Evolutionary conservation across 768 basidiomycete genomes (phyloP).

Genomic region (Boletus vinaceobasis): DNA sequence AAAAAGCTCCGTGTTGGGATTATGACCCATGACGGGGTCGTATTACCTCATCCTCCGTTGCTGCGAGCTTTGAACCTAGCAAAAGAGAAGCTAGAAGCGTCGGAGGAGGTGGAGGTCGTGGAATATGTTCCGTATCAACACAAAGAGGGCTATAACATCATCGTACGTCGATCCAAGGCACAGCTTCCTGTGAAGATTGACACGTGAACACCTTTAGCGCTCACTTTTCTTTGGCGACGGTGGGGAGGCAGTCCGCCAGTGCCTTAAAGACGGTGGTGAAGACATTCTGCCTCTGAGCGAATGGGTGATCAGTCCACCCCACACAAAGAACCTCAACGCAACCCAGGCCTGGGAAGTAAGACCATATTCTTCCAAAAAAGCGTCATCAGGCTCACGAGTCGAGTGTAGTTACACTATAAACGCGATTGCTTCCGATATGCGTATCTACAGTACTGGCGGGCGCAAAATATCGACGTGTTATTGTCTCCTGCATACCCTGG

Average conservation of each 20-base stretch:
- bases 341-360: slow-evolving; percentile 31
- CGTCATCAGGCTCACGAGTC: not conserved
- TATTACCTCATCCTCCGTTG: slow-evolving; percentile 41
- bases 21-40: slow-evolving; percentile 36
- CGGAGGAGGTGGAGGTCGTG: slow-evolving; percentile 34
- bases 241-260: slow-evolving; percentile 26
- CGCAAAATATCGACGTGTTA: slow-evolving; percentile 38
- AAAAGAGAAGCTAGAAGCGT: slow-evolving; percentile 34
- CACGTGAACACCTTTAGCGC: slow-evolving; percentile 19
- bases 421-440: slow-evolving; percentile 35
- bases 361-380: not conserved
- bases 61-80: slow-evolving; percentile 37
- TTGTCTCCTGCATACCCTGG: slow-evolving; percentile 36
- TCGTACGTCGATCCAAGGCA: slow-evolving; percentile 17
- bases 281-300: slow-evolving; percentile 33
- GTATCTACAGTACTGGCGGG: slow-evolving; percentile 37
- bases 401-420: slow-evolving; percentile 24
- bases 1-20: slow-evolving; percentile 30
- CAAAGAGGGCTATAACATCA: slow-evolving; percentile 30
- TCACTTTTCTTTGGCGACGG: slow-evolving; percentile 40
- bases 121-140: slow-evolving; percentile 38
- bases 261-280: slow-evolving; percentile 31
- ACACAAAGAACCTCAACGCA: slow-evolving; percentile 23
- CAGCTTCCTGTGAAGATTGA: not conserved
- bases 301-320: slow-evolving; percentile 33